Evolutionary conservation across 495 filamentous ascomycete genomes (phyloP), one percentile per base, ranked within the genome.

Genomic region (Neurospora terricola): DNA sequence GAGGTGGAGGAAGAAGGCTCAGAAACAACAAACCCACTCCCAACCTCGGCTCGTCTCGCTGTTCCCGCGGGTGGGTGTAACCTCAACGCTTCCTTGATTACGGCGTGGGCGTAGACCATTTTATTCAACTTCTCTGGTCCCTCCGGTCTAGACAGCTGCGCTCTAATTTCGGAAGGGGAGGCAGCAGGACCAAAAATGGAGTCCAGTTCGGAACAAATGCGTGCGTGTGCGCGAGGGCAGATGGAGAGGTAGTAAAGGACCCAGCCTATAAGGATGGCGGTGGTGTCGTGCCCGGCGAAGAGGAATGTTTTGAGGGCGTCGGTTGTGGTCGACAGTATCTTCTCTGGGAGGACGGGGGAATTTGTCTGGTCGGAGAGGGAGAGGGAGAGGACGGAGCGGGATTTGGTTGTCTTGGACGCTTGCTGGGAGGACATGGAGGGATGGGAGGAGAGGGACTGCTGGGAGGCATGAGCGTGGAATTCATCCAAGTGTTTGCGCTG

Each of bases 51-150:
- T 48, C 73, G 75, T 0, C 87, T 82, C 0, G 82, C 82, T 16
- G 79, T 79, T 9, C 76, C 82, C 0, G 83, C 82, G 0, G 84
- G 81, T 0, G 86, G 83, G 40, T 81, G 84, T 1, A 89, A 73
- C 0, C 87, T 80, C 14, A 89, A 76, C 0, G 83, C 79, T 40
- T 89, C 88, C 76, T 88, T 88, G 71, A 89, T 84, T 0, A 88
- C 84, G 18, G 87, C 86, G 0, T 78, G 74, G 8, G 81, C 83
- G 75, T 85, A 88, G 0, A 79, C 69, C 73, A 86, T 79, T 2
- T 82, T 69, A 38, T 83, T 80, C 45, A 88, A 40, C 3, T 84
- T 54, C 9, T 90, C 84, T 9, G 87, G 82, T 5, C 81, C 86
- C 7, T 69, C 74, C 10, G 70, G 71, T 0, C 69, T 72, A 4